A percentile compares a stretch with the other conserved stretches of the same genome.
Conservation (phyloP, 306 rosid genomes). For the Malus asiatica region DNA sequence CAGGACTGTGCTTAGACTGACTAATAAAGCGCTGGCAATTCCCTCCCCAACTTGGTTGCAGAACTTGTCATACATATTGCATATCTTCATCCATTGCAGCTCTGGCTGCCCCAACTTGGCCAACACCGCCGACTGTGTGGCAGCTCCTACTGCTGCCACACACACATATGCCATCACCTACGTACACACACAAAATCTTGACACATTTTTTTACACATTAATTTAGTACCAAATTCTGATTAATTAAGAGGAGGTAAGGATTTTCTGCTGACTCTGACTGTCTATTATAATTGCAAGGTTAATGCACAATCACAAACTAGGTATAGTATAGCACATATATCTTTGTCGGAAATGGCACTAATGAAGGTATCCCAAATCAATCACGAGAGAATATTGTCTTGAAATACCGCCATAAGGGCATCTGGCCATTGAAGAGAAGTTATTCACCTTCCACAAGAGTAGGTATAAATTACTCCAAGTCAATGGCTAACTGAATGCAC, state of each 20-base stretch:
- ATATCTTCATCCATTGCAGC: conserved; percentile 72
- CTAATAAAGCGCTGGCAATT: conserved; percentile 51
- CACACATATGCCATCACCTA: conserved; percentile 75
- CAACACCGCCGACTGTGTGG: conserved; percentile 51
- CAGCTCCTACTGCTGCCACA: conserved; percentile 59
- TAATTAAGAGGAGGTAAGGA: neutral
- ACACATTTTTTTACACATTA: neutral
- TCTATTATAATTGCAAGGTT: too few relatives aligned
- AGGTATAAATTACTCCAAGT: neutral
- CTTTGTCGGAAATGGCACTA: neutral
- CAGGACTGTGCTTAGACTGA: conserved; percentile 51
- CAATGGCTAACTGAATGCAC: neutral
- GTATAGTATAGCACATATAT: neutral
- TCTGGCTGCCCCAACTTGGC: conserved; percentile 79
- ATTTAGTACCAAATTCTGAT: neutral
- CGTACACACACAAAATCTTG: neutral
- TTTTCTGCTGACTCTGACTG: neutral
- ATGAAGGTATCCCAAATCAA: too few relatives aligned
- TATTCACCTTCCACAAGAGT: neutral
- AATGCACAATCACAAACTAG: too few relatives aligned
- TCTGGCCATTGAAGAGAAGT: too few relatives aligned
- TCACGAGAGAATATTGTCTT: neutral
- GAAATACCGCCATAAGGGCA: too few relatives aligned
- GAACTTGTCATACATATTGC: conserved; percentile 73
- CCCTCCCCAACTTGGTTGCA: conserved; percentile 89